A percentile compares a stretch with the other conserved stretches of the same genome.
These are phyloP conservation scores for Colletotrichum noveboracense DNA, from an alignment of 2,329 filamentous ascomycete species.

Conservation along the genomic window DNA sequence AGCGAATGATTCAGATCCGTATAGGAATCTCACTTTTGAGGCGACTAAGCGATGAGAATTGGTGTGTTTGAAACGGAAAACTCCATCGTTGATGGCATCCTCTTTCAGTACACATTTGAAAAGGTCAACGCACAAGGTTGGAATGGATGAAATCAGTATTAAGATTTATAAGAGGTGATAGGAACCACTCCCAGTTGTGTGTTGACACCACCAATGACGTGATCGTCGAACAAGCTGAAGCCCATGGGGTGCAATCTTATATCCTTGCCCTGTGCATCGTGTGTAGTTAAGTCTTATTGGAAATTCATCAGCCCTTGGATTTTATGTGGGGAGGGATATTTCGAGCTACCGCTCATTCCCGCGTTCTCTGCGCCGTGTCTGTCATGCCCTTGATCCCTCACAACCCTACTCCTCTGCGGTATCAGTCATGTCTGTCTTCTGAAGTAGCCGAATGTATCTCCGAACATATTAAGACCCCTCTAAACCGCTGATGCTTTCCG, in stretches of 20 bases:
- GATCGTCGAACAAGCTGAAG: neutral
- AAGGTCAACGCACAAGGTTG: neutral
- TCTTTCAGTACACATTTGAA: neutral
- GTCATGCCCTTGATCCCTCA: neutral
- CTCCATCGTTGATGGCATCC: neutral
- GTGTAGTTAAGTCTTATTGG: neutral
- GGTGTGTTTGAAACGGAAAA: neutral
- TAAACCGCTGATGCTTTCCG: neutral
- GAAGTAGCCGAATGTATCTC: accelerated
- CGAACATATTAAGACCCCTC: accelerated
- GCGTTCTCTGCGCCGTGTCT: accelerated
- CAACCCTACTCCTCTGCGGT: accelerated
- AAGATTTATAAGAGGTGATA: neutral
- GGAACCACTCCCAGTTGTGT: neutral
- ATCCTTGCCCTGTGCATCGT: neutral
- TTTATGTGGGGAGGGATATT: accelerated
- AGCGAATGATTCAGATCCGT: neutral
- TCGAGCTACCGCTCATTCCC: neutral
- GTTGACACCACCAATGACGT: neutral
- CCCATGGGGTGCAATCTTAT: neutral
- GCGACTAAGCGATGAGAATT: neutral
- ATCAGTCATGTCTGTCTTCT: no score
- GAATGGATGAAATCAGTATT: accelerated
- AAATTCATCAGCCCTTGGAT: neutral
- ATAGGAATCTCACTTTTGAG: neutral